Evolutionary conservation across 371 early-diverging fungal species (phyloP).

Genomic region (Coemansia sp.): DNA sequence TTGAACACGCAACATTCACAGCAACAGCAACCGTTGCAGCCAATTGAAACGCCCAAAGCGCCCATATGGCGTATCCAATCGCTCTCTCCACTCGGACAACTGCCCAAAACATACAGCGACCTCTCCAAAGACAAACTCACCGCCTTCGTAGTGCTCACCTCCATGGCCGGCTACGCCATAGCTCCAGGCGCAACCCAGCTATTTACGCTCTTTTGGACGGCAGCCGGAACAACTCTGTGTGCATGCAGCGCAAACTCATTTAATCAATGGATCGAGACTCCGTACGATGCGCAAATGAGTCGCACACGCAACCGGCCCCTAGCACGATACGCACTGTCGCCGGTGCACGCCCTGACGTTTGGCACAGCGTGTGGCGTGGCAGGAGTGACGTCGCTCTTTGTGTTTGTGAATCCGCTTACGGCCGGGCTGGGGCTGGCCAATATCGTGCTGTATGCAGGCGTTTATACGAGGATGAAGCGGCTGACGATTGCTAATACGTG

Average conservation of each 20-base stretch:
- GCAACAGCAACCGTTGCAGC: no score
- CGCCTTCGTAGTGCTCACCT: slow-evolving; percentile 86
- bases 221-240: slow-evolving; percentile 87
- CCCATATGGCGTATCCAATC: neutral
- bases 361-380: slow-evolving; percentile 65
- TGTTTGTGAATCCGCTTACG: slow-evolving; percentile 83
- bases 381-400: slow-evolving; percentile 68
- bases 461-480: slow-evolving; percentile 95
- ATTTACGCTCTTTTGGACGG: slow-evolving; percentile 75
- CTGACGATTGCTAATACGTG: slow-evolving; percentile 92
- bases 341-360: slow-evolving; percentile 82
- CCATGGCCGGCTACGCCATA: slow-evolving; percentile 94
- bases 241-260: slow-evolving; percentile 91
- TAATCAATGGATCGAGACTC: slow-evolving; percentile 95
- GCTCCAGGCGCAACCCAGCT: slow-evolving; percentile 78
- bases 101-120: slow-evolving; percentile 42
- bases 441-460: slow-evolving; percentile 80
- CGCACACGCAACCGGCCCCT: slow-evolving; percentile 88
- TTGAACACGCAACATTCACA: no score
- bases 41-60: neutral
- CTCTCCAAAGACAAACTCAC: slow-evolving; percentile 82
- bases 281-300: slow-evolving; percentile 96
- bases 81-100: neutral
- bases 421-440: slow-evolving; percentile 81
- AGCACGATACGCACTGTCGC: slow-evolving; percentile 78